Evolutionary conservation across 768 basidiomycete species (phyloP).

Genomic region (Amanita rubescens): DNA sequence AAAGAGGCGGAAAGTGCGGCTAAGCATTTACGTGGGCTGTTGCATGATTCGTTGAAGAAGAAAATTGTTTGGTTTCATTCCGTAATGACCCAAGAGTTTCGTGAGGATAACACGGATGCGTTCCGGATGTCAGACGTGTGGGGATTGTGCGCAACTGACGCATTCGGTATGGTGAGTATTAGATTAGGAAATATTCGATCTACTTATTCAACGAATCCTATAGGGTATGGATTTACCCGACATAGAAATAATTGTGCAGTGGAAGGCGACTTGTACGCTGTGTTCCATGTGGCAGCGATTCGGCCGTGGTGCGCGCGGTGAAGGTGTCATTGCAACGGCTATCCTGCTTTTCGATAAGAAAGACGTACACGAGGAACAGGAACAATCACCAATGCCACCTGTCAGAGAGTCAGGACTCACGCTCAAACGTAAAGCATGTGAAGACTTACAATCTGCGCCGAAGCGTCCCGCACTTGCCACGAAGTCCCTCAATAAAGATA

Average conservation of each 20-base stretch:
- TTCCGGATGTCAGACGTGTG: conserved; percentile 14
- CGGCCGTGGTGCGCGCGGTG: conserved; percentile 20
- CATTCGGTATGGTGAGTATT: conserved; percentile 28
- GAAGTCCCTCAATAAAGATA: background rate
- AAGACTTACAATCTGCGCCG: conserved; percentile 16
- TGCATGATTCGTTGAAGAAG: conserved; percentile 7
- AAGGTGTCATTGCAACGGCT: conserved; percentile 11
- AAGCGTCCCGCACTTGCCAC: conserved; percentile 2
- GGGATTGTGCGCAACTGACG: conserved; percentile 22
- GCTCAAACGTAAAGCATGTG: no score
- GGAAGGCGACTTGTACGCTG: conserved; percentile 16
- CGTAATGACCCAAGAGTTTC: conserved; percentile 16
- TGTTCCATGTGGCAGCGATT: conserved; percentile 26
- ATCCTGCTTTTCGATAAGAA: conserved; percentile 23
- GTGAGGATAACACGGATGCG: conserved; percentile 10
- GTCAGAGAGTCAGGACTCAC: no score
- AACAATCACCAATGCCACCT: no score
- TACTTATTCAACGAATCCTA: background rate
- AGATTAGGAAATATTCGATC: conserved; percentile 2
- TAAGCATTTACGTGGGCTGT: conserved; percentile 7
- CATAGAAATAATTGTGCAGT: conserved; percentile 29
- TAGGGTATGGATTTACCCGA: conserved; percentile 30
- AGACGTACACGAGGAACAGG: no score
- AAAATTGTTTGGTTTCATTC: conserved; percentile 23
- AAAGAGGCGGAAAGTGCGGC: conserved; percentile 12